A percentile compares a stretch with the other conserved stretches of the same genome.
phyloP scores from a whole-genome alignment of 108 stramenopile genomes.

The Stephanodiscus triporus region DNA sequence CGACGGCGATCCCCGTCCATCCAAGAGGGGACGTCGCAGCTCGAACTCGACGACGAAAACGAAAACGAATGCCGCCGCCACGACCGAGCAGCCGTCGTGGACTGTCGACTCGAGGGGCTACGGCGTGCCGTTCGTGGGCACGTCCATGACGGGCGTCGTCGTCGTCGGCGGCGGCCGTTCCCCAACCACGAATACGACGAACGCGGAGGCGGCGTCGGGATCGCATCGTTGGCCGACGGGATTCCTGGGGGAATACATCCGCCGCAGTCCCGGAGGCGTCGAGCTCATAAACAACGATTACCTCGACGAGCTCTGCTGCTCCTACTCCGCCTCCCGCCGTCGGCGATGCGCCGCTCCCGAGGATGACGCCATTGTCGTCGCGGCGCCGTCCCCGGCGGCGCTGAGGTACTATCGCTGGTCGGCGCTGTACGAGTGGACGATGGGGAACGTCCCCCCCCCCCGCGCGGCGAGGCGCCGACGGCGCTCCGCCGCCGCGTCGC shows the following conservation, averaged over 20 bases:
- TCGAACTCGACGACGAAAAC: too few relatives aligned
- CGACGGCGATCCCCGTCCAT: neutral
- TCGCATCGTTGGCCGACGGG: conserved; percentile 87
- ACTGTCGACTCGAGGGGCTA: conserved; percentile 73
- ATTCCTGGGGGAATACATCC: conserved; percentile 71
- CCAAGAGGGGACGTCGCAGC: too few relatives aligned
- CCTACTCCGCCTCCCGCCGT: neutral
- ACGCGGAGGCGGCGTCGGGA: conserved; percentile 7
- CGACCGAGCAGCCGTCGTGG: conserved; percentile 62
- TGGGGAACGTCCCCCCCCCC: conserved; percentile 53
- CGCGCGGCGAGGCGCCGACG: too few relatives aligned
- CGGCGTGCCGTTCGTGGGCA: conserved; percentile 86
- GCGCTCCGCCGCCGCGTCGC: too few relatives aligned
- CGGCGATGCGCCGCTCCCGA: too few relatives aligned
- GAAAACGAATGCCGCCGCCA: neutral
- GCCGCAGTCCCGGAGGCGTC: conserved; percentile 69
- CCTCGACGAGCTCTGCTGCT: neutral
- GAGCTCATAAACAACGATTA: conserved; percentile 66
- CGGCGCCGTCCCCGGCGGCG: too few relatives aligned
- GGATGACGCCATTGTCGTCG: too few relatives aligned
- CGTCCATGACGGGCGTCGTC: conserved; percentile 62
- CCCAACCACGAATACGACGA: too few relatives aligned
- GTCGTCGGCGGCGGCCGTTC: neutral
- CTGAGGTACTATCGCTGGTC: conserved; percentile 40
- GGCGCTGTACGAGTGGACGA: conserved; percentile 42